Percentiles rank a stretch among this genome's conserved stretches.
Evolutionary conservation across 2,329 filamentous ascomycete genomes (phyloP).

Genomic region (Alternaria rosae): DNA sequence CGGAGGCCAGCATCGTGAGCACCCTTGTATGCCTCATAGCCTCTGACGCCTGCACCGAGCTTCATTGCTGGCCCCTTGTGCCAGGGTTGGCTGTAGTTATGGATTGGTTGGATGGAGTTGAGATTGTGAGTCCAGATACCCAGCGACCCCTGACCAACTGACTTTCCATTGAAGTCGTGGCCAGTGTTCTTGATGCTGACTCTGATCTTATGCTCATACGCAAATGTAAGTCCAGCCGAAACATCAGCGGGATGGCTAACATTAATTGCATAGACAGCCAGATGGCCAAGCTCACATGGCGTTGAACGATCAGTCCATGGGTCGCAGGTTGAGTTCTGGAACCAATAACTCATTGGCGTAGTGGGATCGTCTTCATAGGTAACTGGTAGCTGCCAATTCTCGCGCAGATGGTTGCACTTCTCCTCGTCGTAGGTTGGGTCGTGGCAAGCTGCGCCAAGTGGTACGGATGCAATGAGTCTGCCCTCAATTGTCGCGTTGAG

Average conservation of each 20-base stretch:
- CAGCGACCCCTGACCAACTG: background rate
- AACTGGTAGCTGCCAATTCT: too few species aligned
- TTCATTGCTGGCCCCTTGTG: background rate
- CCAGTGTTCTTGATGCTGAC: background rate
- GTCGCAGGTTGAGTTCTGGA: background rate
- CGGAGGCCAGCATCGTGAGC: too few species aligned
- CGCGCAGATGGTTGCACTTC: background rate
- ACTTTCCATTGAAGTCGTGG: background rate
- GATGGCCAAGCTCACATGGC: background rate
- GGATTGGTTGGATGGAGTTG: background rate
- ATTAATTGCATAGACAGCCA: background rate
- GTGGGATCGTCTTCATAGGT: too few species aligned
- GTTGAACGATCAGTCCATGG: background rate
- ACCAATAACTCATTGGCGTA: too few species aligned
- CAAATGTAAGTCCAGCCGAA: background rate
- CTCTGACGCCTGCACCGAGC: background rate
- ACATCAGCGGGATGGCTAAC: background rate
- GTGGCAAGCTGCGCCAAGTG: background rate
- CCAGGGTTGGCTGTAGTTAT: background rate
- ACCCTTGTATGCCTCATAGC: background rate
- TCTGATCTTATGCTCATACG: background rate
- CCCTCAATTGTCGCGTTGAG: background rate
- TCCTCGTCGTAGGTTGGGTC: background rate
- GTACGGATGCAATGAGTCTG: background rate
- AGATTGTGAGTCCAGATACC: background rate